Evolutionary conservation across 2,329 filamentous ascomycete species (phyloP).

Genomic region (Pseudogymnoascus sp.): DNA sequence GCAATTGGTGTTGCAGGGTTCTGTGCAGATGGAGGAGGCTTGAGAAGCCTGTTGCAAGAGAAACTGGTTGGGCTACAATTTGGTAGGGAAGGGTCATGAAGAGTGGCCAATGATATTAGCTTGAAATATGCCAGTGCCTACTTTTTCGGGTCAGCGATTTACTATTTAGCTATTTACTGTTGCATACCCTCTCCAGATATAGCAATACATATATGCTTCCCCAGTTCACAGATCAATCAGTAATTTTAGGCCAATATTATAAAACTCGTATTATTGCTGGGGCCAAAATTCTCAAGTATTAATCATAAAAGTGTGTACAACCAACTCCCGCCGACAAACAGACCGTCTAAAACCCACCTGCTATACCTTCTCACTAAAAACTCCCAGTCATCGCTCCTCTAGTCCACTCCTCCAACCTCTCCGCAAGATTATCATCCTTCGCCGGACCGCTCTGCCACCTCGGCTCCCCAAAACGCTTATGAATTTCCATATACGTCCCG

Average conservation of each 20-base stretch:
- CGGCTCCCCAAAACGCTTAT: constrained; percentile 24
- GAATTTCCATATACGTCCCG: constrained; percentile 29
- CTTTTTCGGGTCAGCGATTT: background rate
- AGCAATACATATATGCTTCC: background rate
- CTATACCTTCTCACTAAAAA: constrained; percentile 11
- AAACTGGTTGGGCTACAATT: constrained; percentile 23
- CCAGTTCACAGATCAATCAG: background rate
- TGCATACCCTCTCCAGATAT: background rate
- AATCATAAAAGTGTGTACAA: constrained; percentile 3
- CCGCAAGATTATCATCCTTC: constrained; percentile 28
- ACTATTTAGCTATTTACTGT: background rate
- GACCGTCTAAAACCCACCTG: background rate
- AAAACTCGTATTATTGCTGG: background rate
- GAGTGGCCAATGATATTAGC: background rate
- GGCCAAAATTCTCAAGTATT: background rate
- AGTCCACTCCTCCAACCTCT: constrained; percentile 30
- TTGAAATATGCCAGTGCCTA: background rate
- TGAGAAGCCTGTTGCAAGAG: constrained; percentile 22
- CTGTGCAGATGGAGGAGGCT: constrained; percentile 22
- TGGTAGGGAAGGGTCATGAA: constrained; percentile 11
- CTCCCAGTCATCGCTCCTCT: constrained; percentile 22
- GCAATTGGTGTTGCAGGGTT: constrained; percentile 26
- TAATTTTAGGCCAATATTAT: background rate
- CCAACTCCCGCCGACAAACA: background rate
- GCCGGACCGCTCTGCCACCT: constrained; percentile 28